Evolutionary conservation across 2,329 filamentous ascomycete genomes (phyloP).

Genomic region (Sordariomycetes sp.): DNA sequence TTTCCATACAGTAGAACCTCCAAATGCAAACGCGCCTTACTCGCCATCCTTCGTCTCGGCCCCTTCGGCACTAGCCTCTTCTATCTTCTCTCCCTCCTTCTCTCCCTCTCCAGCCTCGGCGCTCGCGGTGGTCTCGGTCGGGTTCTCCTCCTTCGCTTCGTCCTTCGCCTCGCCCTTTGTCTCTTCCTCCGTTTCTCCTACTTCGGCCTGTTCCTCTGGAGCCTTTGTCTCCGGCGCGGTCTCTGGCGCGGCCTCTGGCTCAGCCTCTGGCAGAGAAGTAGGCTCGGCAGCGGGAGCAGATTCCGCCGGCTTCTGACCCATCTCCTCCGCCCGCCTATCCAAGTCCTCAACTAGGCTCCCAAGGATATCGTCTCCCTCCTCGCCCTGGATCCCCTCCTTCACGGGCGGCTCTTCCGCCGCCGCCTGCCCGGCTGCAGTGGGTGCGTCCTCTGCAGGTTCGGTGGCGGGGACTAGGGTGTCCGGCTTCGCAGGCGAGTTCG

Average conservation of each 20-base stretch:
- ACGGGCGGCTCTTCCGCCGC: slow-evolving; percentile 1
- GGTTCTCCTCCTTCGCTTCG: no score
- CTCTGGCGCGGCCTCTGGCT: slow-evolving; percentile 1
- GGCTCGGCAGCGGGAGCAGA: slow-evolving; percentile 3
- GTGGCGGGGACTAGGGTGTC: background rate
- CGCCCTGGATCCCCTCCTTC: slow-evolving; percentile 6
- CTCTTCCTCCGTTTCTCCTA: slow-evolving; percentile 2
- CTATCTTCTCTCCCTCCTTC: background rate
- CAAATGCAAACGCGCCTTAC: background rate
- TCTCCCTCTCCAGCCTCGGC: background rate
- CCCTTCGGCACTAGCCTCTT: background rate
- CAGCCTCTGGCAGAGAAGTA: background rate
- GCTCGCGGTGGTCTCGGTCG: background rate
- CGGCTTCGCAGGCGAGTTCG: background rate
- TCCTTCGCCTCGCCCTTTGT: no score
- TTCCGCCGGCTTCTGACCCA: background rate
- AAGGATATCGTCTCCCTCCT: slow-evolving; percentile 28
- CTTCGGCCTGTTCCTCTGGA: background rate
- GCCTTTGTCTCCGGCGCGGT: slow-evolving; percentile 3
- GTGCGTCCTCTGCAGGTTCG: background rate
- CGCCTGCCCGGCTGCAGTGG: background rate
- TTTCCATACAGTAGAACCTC: background rate
- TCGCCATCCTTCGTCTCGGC: background rate
- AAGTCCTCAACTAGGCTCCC: slow-evolving; percentile 34
- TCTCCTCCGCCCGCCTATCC: slow-evolving; percentile 20